phyloP scores from a whole-genome alignment of 306 rosid genomes.

The Rosa rugosa region DNA sequence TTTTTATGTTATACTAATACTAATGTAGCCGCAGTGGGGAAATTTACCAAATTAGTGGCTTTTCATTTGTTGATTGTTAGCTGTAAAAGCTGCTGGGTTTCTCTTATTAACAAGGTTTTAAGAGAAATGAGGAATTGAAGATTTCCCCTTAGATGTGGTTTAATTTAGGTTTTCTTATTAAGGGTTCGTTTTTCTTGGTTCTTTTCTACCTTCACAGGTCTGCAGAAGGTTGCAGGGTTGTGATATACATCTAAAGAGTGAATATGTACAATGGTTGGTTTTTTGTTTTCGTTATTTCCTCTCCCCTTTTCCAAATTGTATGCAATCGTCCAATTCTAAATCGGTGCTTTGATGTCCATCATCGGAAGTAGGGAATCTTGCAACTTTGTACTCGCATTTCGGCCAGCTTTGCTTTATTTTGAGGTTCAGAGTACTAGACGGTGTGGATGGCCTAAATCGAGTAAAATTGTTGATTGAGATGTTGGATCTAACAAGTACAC shows the following conservation, averaged over 20 bases:
- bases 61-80: constrained; percentile 7
- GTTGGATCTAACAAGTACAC: background rate
- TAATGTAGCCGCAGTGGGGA: constrained; percentile 1
- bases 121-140: background rate
- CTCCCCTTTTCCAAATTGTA: background rate
- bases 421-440: too few relatives aligned
- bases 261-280: background rate
- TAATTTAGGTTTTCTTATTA: background rate
- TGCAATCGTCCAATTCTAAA: background rate
- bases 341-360: background rate
- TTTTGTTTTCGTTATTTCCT: background rate
- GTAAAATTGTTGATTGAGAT: too few relatives aligned
- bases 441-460: too few relatives aligned
- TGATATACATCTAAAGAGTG: constrained; percentile 9
- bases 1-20: background rate
- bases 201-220: background rate
- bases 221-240: constrained; percentile 15
- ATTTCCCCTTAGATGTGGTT: background rate
- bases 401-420: background rate
- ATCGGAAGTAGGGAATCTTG: background rate
- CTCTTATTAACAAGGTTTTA: background rate
- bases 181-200: background rate
- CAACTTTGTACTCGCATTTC: background rate
- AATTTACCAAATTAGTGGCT: background rate
- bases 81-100: constrained; percentile 6